Evolutionary conservation across 2,329 filamentous ascomycete species (phyloP), one percentile per base, ranked within the genome.

Genomic region (Albifimbria verrucaria): DNA sequence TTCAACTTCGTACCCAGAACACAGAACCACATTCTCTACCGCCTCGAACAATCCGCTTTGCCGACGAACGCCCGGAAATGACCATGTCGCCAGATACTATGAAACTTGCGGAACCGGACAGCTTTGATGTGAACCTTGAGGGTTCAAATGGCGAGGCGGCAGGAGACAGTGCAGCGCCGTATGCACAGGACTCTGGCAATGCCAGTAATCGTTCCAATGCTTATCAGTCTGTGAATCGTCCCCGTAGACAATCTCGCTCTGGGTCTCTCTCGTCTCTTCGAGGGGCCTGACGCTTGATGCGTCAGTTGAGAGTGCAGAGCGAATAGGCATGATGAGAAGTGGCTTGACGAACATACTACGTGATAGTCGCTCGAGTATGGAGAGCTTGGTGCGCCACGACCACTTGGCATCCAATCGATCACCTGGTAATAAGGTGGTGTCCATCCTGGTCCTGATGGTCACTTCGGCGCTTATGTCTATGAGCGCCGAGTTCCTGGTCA

Each of bases 401-500:
- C 22, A 48, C 5, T 50, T 53, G 0, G 32, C 49, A 23, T 51
- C 56, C 3, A 45, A 57, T 0, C 51, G 55, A 17, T 51, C 57
- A 32, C 54, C 44, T 0, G 57, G 59, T 2, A 58, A 66, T 3
- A 59, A 57, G 10, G 39, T 69, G 45, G 62, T 83, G 72, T 26
- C 82, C 4, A 61, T 83, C 0, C 53, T 79, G 7, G 67, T 83
- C 1, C 70, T 86, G 2, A 67, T 85, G 18, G 59, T 76, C 7
- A 77, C 79, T 0, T 85, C 83, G 9, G 74, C 69, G 1, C 68
- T 85, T 25, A 81, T 86, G 52, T 82, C 82, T 2, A 63, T 83
- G 41, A 85, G 80, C 56, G 82, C 83, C 51, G 82, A 86, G 58
- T 83, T 84, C 54, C 78, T 86, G 59, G 82, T 85, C 42, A 76